Percentiles rank a stretch among this genome's conserved stretches.
Evolutionary conservation across 257 asterid species (phyloP).

Genomic region (Jasminum sambac): DNA sequence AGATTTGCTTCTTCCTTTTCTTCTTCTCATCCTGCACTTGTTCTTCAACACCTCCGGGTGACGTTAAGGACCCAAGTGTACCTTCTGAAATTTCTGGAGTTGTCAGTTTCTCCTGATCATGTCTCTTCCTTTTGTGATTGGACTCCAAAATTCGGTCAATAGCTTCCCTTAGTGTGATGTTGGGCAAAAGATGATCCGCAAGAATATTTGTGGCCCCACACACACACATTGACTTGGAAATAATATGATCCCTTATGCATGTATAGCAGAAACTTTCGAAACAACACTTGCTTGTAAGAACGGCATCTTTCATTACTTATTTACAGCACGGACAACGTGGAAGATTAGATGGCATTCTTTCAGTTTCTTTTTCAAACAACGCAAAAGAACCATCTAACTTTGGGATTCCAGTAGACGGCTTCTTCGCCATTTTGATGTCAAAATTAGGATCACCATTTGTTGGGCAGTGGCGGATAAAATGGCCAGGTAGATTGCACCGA

Average conservation of each 20-base stretch:
- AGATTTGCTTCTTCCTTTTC: no score
- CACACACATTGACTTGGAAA: slow-evolving; percentile 68
- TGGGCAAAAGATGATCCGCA: slow-evolving; percentile 96
- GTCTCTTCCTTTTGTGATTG: slow-evolving; percentile 53
- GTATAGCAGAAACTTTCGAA: slow-evolving; percentile 47
- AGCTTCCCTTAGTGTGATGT: slow-evolving; percentile 90
- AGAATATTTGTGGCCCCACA: slow-evolving; percentile 90
- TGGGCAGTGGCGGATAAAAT: slow-evolving; percentile 96
- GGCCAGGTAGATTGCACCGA: slow-evolving; percentile 98
- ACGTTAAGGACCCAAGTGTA: slow-evolving; percentile 62
- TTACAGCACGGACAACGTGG: slow-evolving; percentile 95
- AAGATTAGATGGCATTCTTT: slow-evolving; percentile 92
- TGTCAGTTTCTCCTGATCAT: slow-evolving; percentile 48
- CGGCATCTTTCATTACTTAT: slow-evolving; percentile 98
- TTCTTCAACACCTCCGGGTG: slow-evolving; percentile 85
- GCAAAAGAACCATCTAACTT: slow-evolving; percentile 96
- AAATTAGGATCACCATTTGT: slow-evolving; percentile 96
- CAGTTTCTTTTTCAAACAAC: slow-evolving; percentile 87
- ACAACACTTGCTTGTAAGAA: slow-evolving; percentile 96
- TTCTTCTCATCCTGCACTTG: slow-evolving; percentile 96
- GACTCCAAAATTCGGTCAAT: slow-evolving; percentile 81
- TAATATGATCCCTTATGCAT: slow-evolving; percentile 78
- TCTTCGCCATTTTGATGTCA: slow-evolving; percentile 85
- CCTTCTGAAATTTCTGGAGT: slow-evolving; percentile 67
- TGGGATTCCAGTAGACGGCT: slow-evolving; percentile 97